phyloP scores from a whole-genome alignment of 345 rosid species.

The Adansonia digitata region DNA sequence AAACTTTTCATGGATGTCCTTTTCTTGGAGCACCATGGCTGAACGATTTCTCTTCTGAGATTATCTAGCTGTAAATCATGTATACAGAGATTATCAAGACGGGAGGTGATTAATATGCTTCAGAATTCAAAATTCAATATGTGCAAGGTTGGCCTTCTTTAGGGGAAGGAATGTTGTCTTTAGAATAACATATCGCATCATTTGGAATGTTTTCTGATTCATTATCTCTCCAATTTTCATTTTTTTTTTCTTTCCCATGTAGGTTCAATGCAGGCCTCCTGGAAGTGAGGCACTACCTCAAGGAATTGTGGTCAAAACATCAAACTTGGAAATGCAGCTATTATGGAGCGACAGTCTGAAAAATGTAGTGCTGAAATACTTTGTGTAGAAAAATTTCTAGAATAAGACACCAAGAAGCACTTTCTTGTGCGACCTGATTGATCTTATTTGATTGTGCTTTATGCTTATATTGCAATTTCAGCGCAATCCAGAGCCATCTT shows the following conservation, averaged over 20 bases:
- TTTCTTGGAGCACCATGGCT: background rate
- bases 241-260: conserved; percentile 2
- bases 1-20: background rate
- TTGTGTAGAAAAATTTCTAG: background rate
- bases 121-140: conserved; percentile 22
- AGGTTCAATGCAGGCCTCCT: conserved; percentile 47
- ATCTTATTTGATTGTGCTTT: background rate
- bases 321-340: conserved; percentile 56
- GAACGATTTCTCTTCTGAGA: background rate
- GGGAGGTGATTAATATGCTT: conserved; percentile 36
- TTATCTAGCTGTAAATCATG: conserved; percentile 8
- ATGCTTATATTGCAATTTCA: conserved; percentile 17
- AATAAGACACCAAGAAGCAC: background rate
- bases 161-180: background rate
- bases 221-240: background rate
- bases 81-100: conserved; percentile 50
- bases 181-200: background rate
- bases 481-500: conserved; percentile 30
- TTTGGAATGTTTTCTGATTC: conserved; percentile 9
- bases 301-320: conserved; percentile 54
- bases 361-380: conserved; percentile 25
- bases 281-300: conserved; percentile 61
- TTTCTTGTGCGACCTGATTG: background rate
- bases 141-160: conserved; percentile 59
- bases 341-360: conserved; percentile 43